Conservation (phyloP, 2,329 filamentous ascomycete genomes). For the Plectosphaerella sp. region DNA sequence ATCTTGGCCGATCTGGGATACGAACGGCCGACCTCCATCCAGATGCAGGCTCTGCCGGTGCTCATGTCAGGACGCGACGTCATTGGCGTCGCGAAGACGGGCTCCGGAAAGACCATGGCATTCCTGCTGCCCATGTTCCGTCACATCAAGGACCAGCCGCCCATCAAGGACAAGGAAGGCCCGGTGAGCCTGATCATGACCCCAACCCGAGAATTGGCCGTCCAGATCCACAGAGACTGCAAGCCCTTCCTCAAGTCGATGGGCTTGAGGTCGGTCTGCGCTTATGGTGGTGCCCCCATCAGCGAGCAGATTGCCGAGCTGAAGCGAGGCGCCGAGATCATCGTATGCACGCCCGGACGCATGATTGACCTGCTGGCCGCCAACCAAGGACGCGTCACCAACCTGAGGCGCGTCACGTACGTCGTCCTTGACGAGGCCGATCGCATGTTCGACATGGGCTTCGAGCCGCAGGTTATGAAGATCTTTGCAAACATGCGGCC, state of each 20-base stretch:
- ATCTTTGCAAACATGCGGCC: slow-evolving; percentile 89
- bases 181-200: slow-evolving; percentile 88
- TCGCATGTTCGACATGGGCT: slow-evolving; percentile 99
- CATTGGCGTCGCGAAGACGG: slow-evolving; percentile 94
- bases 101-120: slow-evolving; percentile 94
- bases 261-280: slow-evolving; percentile 80
- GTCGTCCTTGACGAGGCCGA: slow-evolving; percentile 96
- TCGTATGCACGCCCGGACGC: slow-evolving; percentile 91
- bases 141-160: slow-evolving; percentile 90
- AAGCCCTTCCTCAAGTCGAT: slow-evolving; percentile 90
- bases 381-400: slow-evolving; percentile 92
- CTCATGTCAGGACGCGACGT: slow-evolving; percentile 96
- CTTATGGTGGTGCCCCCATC: slow-evolving; percentile 92
- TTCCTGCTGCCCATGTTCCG: slow-evolving; percentile 96
- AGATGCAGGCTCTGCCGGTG: slow-evolving; percentile 88
- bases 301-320: slow-evolving; percentile 96
- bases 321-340: slow-evolving; percentile 90
- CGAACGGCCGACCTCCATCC: slow-evolving; percentile 86
- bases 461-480: slow-evolving; percentile 97
- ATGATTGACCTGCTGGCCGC: slow-evolving; percentile 93
- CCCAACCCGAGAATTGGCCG: slow-evolving; percentile 87
- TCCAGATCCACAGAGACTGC: slow-evolving; percentile 91
- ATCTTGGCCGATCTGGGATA: slow-evolving; percentile 79
- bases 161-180: slow-evolving; percentile 78
- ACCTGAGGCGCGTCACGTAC: slow-evolving; percentile 83